Conservation (phyloP, 345 rosid species). For the Dimocarpus longan region DNA sequence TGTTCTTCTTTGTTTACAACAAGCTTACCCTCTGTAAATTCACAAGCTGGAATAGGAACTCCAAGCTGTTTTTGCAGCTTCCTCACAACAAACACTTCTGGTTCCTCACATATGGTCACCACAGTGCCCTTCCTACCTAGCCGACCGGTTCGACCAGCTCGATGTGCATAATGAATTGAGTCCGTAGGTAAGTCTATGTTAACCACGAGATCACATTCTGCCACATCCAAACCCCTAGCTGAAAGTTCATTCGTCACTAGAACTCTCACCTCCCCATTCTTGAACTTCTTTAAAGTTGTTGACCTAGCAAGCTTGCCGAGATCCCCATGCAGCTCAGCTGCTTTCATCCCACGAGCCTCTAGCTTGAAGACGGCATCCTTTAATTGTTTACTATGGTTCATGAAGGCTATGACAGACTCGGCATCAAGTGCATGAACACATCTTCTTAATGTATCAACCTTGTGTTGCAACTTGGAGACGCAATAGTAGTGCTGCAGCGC, state of each 20-base stretch:
- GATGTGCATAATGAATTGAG: constrained; percentile 82
- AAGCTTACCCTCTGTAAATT: constrained; percentile 84
- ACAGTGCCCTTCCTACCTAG: constrained; percentile 92
- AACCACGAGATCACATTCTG: constrained; percentile 90
- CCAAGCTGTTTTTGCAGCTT: constrained; percentile 92
- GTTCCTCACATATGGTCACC: constrained; percentile 80
- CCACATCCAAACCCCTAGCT: constrained; percentile 89
- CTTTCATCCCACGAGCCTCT: constrained; percentile 81
- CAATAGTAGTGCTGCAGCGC: constrained; percentile 78
- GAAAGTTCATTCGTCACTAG: constrained; percentile 92
- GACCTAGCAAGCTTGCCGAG: constrained; percentile 96
- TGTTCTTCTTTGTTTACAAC: constrained; percentile 51
- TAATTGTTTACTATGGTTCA: constrained; percentile 87
- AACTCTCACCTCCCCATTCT: constrained; percentile 79
- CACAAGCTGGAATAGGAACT: constrained; percentile 63
- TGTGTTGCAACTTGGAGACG: constrained; percentile 79
- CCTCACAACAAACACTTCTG: constrained; percentile 82
- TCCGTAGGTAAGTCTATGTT: constrained; percentile 88
- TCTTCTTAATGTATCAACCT: constrained; percentile 81
- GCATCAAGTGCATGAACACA: constrained; percentile 89
- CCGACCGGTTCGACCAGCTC: constrained; percentile 88
- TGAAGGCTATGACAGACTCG: constrained; percentile 82
- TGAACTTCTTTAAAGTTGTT: constrained; percentile 77
- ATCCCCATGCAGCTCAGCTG: constrained; percentile 88
- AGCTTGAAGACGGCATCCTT: constrained; percentile 92